A percentile compares a stretch with the other conserved stretches of the same genome.
Evolutionary conservation across 148 eudicot genomes (phyloP).

Genomic region (Rhododendron mucronatum): DNA sequence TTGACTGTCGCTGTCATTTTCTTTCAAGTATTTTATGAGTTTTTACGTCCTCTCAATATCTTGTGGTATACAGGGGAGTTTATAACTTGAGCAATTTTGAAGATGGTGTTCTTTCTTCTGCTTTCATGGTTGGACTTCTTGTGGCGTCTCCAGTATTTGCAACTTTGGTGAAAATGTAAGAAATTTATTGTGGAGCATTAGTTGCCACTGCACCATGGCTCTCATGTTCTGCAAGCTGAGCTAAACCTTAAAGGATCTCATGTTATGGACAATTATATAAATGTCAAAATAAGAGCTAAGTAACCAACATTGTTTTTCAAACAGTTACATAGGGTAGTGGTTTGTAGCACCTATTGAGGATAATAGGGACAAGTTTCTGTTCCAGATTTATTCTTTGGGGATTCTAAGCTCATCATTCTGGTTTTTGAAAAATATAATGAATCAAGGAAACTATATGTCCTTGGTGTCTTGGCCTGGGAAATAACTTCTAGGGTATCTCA

Average conservation of each 20-base stretch:
- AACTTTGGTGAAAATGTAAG: conserved; percentile 70
- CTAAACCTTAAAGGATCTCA: background rate
- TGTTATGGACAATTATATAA: background rate
- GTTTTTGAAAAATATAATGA: background rate
- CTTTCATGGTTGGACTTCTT: conserved; percentile 98
- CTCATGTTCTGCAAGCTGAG: conserved; percentile 1
- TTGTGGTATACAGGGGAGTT: conserved; percentile 54
- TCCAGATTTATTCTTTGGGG: background rate
- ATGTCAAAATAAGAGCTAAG: background rate
- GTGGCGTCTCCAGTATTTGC: conserved; percentile 91
- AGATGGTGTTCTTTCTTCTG: conserved; percentile 95
- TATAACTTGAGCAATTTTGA: conserved; percentile 77
- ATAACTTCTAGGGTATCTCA: background rate
- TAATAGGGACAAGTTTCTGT: background rate
- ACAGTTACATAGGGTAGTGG: background rate
- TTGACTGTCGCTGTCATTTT: background rate
- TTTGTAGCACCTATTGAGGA: background rate
- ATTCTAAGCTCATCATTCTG: background rate
- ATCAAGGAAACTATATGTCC: background rate
- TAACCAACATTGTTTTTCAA: background rate
- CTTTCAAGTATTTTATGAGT: background rate
- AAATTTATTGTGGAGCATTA: background rate
- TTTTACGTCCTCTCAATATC: background rate
- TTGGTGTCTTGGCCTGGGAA: background rate
- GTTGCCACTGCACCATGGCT: background rate